Evolutionary conservation across 345 rosid species (phyloP), one percentile per base, ranked within the genome.

Genomic region (Adansonia digitata): DNA sequence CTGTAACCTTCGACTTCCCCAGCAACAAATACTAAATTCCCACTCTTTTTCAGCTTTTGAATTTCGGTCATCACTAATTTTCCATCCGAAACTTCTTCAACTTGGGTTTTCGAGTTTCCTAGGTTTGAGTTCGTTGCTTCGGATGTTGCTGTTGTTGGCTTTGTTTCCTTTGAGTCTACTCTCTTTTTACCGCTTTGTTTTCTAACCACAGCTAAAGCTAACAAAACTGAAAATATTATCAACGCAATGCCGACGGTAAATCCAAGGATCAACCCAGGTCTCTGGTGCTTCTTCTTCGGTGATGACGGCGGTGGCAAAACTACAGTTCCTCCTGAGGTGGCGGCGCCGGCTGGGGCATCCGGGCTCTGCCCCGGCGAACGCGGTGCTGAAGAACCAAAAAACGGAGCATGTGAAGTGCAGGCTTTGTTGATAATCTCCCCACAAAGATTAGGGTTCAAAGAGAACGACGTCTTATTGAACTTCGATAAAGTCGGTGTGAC

Each of bases 341-440:
- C 56, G 31, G 12, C 84, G 42, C 79, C 83, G 46, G 67, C 77
- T 64, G 75, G 84, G 15, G 91, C 83, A 69, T 87, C 82, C 24
- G 83, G 92, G 77, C 88, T 89, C 81, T 89, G 92, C 4, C 84
- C 85, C 9, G 86, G 78, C 52, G 99, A 92, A 27, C 88, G 74
- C 5, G 84, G 52, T 0, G 89, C 75, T 10, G 91, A 78, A 37
- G 85, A 69, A 82, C 81, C 90, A 35, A 94, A 90, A 83, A 94
- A 90, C 0, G 97, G 98, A 4, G 92, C 78, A 40, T 79, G 85
- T 2, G 90, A 70, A 52, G 75, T 69, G 80, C 98, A 95, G 3
- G 85, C 86, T 77, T 75, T 80, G 63, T 90, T 87, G 7, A 91
- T 82, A 7, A 90, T 78, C 93, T 88, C 92, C 0, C 99, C 98